Evolutionary conservation across 768 basidiomycete species (phyloP).

Genomic region (Termitomyces sp.): DNA sequence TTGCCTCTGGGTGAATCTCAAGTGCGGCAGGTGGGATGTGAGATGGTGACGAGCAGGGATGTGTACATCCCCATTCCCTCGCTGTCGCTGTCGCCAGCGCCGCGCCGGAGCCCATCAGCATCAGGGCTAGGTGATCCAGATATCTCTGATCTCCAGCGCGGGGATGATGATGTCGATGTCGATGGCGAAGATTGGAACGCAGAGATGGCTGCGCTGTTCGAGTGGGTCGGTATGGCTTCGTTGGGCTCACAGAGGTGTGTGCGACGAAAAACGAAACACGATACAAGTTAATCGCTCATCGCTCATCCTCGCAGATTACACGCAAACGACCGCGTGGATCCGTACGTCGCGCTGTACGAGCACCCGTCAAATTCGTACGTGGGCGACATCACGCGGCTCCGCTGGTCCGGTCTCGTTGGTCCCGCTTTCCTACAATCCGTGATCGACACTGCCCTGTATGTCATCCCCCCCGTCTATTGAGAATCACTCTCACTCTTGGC

Average conservation of each 20-base stretch:
- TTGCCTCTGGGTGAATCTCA: conserved; percentile 9
- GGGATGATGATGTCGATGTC: conserved; percentile 25
- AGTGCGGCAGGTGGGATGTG: conserved; percentile 20
- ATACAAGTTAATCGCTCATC: no score
- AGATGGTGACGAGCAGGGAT: conserved; percentile 22
- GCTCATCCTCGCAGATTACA: conserved; percentile 35
- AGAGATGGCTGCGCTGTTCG: conserved; percentile 44
- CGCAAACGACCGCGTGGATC: conserved; percentile 60
- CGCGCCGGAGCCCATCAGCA: no score
- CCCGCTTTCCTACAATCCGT: conserved; percentile 48
- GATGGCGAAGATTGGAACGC: conserved; percentile 47
- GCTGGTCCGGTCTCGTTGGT: conserved; percentile 57
- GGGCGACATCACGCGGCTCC: conserved; percentile 46
- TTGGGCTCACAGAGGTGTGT: conserved; percentile 65
- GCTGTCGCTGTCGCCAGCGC: conserved; percentile 22
- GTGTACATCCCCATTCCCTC: conserved; percentile 47
- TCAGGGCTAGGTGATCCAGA: no score
- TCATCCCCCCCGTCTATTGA: not conserved
- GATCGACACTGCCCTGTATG: conserved; percentile 39
- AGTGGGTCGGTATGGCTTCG: conserved; percentile 71
- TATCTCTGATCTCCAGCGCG: not conserved
- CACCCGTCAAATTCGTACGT: conserved; percentile 39
- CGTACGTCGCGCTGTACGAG: conserved; percentile 65
- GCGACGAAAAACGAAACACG: no score
- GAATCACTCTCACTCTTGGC: not conserved